Conservation (phyloP, 495 filamentous ascomycete genomes). For the Amorphotheca resinae region DNA sequence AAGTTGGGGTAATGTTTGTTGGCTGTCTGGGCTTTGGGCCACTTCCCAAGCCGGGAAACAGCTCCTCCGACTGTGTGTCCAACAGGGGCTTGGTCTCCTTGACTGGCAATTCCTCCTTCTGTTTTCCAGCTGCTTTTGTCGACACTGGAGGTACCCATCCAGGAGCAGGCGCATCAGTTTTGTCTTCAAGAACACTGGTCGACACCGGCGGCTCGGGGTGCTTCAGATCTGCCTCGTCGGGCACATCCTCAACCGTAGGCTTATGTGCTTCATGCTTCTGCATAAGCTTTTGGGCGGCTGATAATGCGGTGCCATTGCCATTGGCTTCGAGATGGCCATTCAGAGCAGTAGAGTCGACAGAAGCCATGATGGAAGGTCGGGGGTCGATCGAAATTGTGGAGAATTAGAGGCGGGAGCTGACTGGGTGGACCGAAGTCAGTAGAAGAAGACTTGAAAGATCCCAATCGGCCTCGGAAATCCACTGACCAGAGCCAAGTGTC, state of each 20-base stretch:
- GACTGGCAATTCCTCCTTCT: constrained; percentile 32
- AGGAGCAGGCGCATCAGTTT: constrained; percentile 21
- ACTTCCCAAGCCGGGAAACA: constrained; percentile 78
- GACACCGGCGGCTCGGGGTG: constrained; percentile 32
- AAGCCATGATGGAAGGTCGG: constrained; percentile 15
- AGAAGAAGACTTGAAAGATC: too few species aligned
- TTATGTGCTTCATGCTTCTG: constrained; percentile 63
- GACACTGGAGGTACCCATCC: constrained; percentile 32
- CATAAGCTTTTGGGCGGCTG: constrained; percentile 64
- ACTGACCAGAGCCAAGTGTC: constrained; percentile 7
- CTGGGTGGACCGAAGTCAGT: too few species aligned
- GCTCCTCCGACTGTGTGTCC: constrained; percentile 76
- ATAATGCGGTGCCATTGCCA: constrained; percentile 27
- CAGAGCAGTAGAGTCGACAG: constrained; percentile 3
- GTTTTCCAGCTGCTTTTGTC: constrained; percentile 50
- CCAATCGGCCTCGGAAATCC: too few species aligned
- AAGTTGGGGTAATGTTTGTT: constrained; percentile 43
- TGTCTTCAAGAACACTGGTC: constrained; percentile 21
- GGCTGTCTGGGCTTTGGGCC: constrained; percentile 50
- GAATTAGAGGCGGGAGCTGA: not conserved
- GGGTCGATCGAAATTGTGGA: not conserved
- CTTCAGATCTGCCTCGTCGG: constrained; percentile 64
- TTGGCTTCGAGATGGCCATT: constrained; percentile 9
- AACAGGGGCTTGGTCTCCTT: constrained; percentile 38
- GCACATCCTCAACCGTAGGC: constrained; percentile 62